phyloP scores from a whole-genome alignment of 83 land plant species.

The Thuja plicata region DNA sequence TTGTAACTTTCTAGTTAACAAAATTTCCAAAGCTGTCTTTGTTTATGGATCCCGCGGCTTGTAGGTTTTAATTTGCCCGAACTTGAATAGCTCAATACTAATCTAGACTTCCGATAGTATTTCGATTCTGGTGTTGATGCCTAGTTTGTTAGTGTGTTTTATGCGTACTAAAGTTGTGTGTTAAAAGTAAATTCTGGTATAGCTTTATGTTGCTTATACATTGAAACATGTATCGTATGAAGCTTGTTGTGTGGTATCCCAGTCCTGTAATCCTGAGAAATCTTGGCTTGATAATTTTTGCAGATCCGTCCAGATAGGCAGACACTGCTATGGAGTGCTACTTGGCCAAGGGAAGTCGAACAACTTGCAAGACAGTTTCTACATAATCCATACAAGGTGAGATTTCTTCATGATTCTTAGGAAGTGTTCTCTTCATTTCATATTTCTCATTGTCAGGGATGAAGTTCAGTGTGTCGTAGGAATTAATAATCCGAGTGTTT shows the following conservation, averaged over 20 bases:
- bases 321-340: slow-evolving; percentile 99
- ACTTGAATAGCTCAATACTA: too few species aligned
- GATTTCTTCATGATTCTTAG: neutral
- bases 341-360: slow-evolving; percentile 99
- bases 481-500: neutral
- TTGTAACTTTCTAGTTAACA: neutral
- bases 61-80: too few species aligned
- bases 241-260: neutral
- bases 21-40: too few species aligned
- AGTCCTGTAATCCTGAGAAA: neutral
- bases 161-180: neutral
- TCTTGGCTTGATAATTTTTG: neutral
- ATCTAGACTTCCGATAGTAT: too few species aligned
- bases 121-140: neutral
- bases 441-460: neutral
- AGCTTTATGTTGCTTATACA: neutral
- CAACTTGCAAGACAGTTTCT: slow-evolving; percentile 82
- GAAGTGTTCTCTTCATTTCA: neutral
- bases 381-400: slow-evolving; percentile 88
- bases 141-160: neutral
- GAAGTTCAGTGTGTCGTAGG: neutral
- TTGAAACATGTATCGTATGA: neutral
- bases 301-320: slow-evolving; percentile 99
- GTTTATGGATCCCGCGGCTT: too few species aligned
- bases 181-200: neutral